Percentiles rank a stretch among this genome's conserved stretches.
phyloP scores from a whole-genome alignment of 768 basidiomycete genomes.

The Omphalotus guepiniiformis region DNA sequence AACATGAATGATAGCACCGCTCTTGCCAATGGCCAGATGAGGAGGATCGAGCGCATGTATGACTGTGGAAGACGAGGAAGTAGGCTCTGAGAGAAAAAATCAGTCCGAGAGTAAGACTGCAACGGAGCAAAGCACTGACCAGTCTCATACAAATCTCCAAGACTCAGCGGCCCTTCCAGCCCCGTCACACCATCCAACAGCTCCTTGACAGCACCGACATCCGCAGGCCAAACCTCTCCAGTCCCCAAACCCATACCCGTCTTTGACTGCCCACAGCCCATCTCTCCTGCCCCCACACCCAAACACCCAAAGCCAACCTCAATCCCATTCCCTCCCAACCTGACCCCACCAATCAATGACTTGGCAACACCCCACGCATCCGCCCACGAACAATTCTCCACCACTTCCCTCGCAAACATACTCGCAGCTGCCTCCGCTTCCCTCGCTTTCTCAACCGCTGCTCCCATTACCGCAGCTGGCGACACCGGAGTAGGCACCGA shows the following conservation, averaged over 20 bases:
- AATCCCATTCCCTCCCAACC: too few species aligned
- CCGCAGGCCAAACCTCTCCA: slow-evolving; percentile 53
- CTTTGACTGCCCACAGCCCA: neutral
- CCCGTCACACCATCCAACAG: slow-evolving; percentile 37
- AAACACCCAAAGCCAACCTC: too few species aligned
- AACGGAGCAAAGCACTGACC: slow-evolving; percentile 15
- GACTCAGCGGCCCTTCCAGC: slow-evolving; percentile 36
- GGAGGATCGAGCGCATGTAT: slow-evolving; percentile 43
- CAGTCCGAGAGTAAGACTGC: too few species aligned
- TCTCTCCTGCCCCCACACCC: neutral
- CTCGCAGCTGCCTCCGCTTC: slow-evolving; percentile 64
- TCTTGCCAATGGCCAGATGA: slow-evolving; percentile 61
- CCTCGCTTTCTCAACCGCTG: slow-evolving; percentile 60
- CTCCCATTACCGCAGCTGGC: slow-evolving; percentile 66
- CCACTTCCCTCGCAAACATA: slow-evolving; percentile 61
- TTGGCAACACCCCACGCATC: slow-evolving; percentile 56
- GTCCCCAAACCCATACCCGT: slow-evolving; percentile 7
- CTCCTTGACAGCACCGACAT: slow-evolving; percentile 41
- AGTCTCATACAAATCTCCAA: slow-evolving; percentile 40
- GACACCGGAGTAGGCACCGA: slow-evolving; percentile 84
- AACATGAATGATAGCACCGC: slow-evolving; percentile 64
- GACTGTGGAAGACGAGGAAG: slow-evolving; percentile 2
- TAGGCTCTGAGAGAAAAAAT: slow-evolving; percentile 5
- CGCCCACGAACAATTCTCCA: slow-evolving; percentile 70
- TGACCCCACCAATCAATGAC: slow-evolving; percentile 13